phyloP scores from a whole-genome alignment of 2,329 filamentous ascomycete species.

The Herpotrichia juniperi region DNA sequence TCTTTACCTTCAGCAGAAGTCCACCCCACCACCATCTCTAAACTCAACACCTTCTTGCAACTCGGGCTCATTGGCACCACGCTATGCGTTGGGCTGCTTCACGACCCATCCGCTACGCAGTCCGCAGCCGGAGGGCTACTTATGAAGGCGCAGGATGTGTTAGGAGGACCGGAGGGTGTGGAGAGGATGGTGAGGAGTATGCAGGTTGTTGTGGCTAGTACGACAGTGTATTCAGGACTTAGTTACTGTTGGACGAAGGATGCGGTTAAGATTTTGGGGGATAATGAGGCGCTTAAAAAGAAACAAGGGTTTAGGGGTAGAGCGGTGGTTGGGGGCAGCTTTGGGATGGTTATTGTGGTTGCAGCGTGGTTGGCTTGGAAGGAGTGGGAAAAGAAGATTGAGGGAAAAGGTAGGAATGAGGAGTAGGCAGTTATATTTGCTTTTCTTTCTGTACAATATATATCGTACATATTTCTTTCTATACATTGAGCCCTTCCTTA shows the following conservation, averaged over 20 bases:
- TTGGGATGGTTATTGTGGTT: constrained; percentile 50
- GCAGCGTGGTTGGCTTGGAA: constrained; percentile 43
- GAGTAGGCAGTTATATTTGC: background rate
- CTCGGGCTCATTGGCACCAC: constrained; percentile 84
- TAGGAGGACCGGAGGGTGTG: constrained; percentile 43
- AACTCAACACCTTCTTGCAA: constrained; percentile 91
- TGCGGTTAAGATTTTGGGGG: constrained; percentile 81
- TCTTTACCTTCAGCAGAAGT: constrained; percentile 87
- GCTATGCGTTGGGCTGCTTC: constrained; percentile 77
- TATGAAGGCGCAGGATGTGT: constrained; percentile 25
- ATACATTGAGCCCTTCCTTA: no score
- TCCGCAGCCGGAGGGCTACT: constrained; percentile 42
- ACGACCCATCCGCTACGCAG: constrained; percentile 61
- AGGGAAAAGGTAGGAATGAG: background rate
- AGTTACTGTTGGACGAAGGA: constrained; percentile 92
- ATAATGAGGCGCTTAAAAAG: constrained; percentile 53
- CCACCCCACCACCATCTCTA: constrained; percentile 81
- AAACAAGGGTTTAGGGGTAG: constrained; percentile 56
- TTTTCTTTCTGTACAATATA: background rate
- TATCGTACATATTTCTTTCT: no score
- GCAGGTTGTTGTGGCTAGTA: constrained; percentile 84
- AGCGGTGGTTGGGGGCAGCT: constrained; percentile 55
- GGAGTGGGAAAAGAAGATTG: constrained; percentile 13
- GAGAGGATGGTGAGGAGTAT: constrained; percentile 42
- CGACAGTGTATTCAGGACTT: constrained; percentile 90